Evolutionary conservation across 2,329 filamentous ascomycete species (phyloP).

Genomic region (Furcasterigmium sp.): DNA sequence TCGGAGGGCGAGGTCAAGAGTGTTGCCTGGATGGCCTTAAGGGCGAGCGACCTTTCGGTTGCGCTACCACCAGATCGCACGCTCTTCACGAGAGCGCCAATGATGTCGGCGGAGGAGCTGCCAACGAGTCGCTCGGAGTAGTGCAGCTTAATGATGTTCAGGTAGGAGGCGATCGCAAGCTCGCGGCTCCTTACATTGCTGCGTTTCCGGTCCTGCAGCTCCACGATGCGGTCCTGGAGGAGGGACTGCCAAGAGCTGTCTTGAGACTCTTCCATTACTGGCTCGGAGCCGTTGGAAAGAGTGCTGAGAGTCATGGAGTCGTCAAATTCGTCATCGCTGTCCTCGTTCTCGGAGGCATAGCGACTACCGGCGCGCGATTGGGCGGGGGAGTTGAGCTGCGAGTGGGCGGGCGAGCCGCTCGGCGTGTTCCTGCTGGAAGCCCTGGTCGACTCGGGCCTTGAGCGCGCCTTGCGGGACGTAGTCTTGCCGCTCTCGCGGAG

Average conservation of each 20-base stretch:
- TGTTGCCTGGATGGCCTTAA: slow-evolving; percentile 68
- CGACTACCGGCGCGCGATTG: slow-evolving; percentile 57
- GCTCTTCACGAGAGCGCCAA: slow-evolving; percentile 62
- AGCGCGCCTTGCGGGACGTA: slow-evolving; percentile 61
- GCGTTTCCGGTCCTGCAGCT: slow-evolving; percentile 70
- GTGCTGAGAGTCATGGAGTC: slow-evolving; percentile 40
- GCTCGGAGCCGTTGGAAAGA: slow-evolving; percentile 33
- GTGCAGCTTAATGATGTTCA: slow-evolving; percentile 61
- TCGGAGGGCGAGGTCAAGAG: slow-evolving; percentile 62
- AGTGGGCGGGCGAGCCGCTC: slow-evolving; percentile 52
- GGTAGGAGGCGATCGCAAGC: slow-evolving; percentile 55
- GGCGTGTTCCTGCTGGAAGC: slow-evolving; percentile 54
- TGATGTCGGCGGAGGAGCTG: slow-evolving; percentile 52
- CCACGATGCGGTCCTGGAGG: slow-evolving; percentile 61
- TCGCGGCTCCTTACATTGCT: slow-evolving; percentile 69
- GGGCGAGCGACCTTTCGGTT: slow-evolving; percentile 63
- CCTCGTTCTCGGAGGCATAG: slow-evolving; percentile 60
- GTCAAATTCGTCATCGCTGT: slow-evolving; percentile 47
- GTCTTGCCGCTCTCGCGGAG: slow-evolving; percentile 68
- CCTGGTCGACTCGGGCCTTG: slow-evolving; percentile 49
- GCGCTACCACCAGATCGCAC: slow-evolving; percentile 64
- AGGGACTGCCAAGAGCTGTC: slow-evolving; percentile 55
- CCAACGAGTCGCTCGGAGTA: slow-evolving; percentile 61
- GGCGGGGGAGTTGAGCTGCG: slow-evolving; percentile 50
- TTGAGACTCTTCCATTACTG: slow-evolving; percentile 53